Evolutionary conservation across 345 rosid genomes (phyloP).

Genomic region (Salix exigua): DNA sequence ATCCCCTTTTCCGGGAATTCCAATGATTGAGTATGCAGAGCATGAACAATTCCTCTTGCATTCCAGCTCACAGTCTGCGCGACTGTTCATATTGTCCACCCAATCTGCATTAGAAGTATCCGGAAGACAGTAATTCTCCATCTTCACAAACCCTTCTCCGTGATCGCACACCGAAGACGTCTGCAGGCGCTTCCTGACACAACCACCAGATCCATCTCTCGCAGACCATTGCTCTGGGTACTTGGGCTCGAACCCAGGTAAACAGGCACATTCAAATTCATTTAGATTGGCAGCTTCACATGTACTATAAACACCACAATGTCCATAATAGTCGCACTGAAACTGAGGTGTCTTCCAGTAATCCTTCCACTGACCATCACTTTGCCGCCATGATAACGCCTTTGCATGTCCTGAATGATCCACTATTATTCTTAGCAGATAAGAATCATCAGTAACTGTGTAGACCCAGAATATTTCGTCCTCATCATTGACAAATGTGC

Average conservation of each 20-base stretch:
- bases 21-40: too few species aligned
- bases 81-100: too few species aligned
- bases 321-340: slow-evolving; percentile 7
- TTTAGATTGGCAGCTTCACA: neutral
- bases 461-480: neutral
- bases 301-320: slow-evolving; percentile 6
- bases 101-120: too few species aligned
- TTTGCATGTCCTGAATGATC: neutral
- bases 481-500: neutral
- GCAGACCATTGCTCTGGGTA: slow-evolving; percentile 1
- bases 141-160: too few species aligned
- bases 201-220: slow-evolving; percentile 6
- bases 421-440: neutral
- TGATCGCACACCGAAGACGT: too few species aligned
- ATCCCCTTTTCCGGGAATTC: too few species aligned
- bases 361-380: neutral
- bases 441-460: neutral
- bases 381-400: neutral
- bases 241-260: slow-evolving; percentile 9
- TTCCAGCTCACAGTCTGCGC: too few species aligned
- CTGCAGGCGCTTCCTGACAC: too few species aligned
- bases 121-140: too few species aligned
- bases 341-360: neutral
- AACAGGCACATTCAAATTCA: neutral
- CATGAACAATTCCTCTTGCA: too few species aligned